Conservation (phyloP, 2,329 filamentous ascomycete genomes). For the Colletotrichum phormii region DNA sequence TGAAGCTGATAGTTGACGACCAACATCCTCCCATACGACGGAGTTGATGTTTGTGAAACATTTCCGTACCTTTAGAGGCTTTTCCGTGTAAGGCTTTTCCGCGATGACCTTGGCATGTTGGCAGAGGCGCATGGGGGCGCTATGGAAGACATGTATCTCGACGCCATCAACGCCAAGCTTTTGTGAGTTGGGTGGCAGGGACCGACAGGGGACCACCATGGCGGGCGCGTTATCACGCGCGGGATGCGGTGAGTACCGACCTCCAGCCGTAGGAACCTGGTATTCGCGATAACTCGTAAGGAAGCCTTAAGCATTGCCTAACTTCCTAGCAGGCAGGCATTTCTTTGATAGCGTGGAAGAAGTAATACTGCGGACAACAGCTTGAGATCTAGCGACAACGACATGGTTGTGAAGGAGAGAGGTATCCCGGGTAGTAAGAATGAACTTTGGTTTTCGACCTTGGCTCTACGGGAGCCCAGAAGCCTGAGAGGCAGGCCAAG, state of each 20-base stretch:
- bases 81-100: conserved; percentile 20
- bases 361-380: too few relatives aligned
- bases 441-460: not conserved
- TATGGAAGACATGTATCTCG: conserved; percentile 6
- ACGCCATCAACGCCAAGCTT: conserved; percentile 22
- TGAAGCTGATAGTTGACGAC: conserved; percentile 13
- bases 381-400: too few relatives aligned
- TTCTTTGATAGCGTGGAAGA: too few relatives aligned
- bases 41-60: not conserved
- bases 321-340: too few relatives aligned
- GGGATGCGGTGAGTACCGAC: not conserved
- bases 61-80: not conserved
- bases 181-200: conserved; percentile 13
- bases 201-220: conserved; percentile 8
- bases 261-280: not conserved
- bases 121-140: not conserved
- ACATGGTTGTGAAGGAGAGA: not conserved
- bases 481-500: not conserved
- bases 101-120: conserved; percentile 22
- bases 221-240: not conserved
- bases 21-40: not conserved
- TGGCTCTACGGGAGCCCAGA: not conserved
- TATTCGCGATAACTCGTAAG: not conserved
- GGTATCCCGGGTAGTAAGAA: not conserved
- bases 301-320: not conserved